phyloP scores from a whole-genome alignment of 2,329 filamentous ascomycete genomes.

The Drechslerella dactyloides region DNA sequence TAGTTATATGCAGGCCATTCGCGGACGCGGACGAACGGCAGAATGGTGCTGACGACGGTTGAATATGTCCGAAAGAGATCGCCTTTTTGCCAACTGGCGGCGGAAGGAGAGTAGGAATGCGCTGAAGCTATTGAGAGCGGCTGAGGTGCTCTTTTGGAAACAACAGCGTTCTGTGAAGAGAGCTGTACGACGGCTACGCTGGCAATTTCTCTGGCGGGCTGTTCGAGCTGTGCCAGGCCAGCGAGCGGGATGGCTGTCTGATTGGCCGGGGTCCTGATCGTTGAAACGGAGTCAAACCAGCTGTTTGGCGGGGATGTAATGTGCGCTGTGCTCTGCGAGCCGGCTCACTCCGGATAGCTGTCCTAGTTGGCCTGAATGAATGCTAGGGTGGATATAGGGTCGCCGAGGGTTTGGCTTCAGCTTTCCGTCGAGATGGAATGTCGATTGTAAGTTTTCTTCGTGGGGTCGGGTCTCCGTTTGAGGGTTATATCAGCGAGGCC shows the following conservation, averaged over 20 bases:
- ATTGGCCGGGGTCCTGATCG: background rate
- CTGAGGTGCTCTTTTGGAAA: background rate
- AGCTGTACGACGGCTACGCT: background rate
- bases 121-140: background rate
- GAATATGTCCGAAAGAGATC: background rate
- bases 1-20: background rate
- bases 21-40: background rate
- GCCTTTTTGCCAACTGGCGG: background rate
- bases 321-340: background rate
- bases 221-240: background rate
- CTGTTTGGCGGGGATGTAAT: background rate
- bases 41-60: background rate
- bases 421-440: background rate
- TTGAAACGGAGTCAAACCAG: background rate
- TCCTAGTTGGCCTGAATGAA: background rate
- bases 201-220: background rate
- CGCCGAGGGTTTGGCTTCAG: too few species aligned
- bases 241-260: background rate
- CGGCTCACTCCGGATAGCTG: slow-evolving; percentile 4
- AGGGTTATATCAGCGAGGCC: slow-evolving; percentile 1
- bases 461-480: too few species aligned
- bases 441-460: too few species aligned
- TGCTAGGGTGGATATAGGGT: background rate
- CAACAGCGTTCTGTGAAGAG: too few species aligned
- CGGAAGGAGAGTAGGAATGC: background rate